Base-by-base conservation (phyloP, 2,329 filamentous ascomycete species). In the Pestalotiopsis sp. region DNA sequence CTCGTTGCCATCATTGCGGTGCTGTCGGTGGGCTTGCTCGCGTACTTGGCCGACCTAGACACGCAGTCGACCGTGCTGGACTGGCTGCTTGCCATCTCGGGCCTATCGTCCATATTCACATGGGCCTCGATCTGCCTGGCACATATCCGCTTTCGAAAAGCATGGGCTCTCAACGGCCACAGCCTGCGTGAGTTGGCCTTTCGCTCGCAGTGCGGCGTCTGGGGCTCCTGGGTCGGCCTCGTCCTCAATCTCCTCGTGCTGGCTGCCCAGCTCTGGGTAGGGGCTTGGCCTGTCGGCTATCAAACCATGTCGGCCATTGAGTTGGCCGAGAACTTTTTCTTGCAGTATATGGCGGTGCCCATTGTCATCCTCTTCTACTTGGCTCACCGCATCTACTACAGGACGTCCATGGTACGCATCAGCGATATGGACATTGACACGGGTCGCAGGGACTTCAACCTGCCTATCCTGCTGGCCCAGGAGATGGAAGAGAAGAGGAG, bases 131-230 rank as follows among this genome's bases (percentile, higher is more conserved):
- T 97, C 79, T 97, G 94, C 79, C 83, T 97, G n/a, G 89, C 92
- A 27, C 95, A 98, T 80, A 97, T 98, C 77, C 93, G 94, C 68
- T 98, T 98, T 87, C 93, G 95, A 71, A 82, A 83, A 31, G 93
- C 91, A n/a, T 97, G 94, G 93, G 85, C 84, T 59, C 76, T 82
- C 13, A 88, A 91, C 70, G 92, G 92, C 59, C 91, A 91, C 77
- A 85, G 83, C n/a, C 83, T 95, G 45, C 84, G 90, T 67, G 93
- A 97, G 74, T 86, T 98, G 5, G 92, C 95, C 6, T 98, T 96
- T 83, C 85, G 83, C 45, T 93, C 93, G 0, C 93, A 97, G 77
- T 88, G 92, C 4, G 95, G 95, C 70, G 83, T 96, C 9, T 73
- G 87, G 11, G 95, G 95, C 11, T 97, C 93, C 2, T 98, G 91